Percentiles rank a stretch among this genome's conserved stretches.
phyloP scores from a whole-genome alignment of 148 eudicot species.

The Rhododendron ferrugineum region DNA sequence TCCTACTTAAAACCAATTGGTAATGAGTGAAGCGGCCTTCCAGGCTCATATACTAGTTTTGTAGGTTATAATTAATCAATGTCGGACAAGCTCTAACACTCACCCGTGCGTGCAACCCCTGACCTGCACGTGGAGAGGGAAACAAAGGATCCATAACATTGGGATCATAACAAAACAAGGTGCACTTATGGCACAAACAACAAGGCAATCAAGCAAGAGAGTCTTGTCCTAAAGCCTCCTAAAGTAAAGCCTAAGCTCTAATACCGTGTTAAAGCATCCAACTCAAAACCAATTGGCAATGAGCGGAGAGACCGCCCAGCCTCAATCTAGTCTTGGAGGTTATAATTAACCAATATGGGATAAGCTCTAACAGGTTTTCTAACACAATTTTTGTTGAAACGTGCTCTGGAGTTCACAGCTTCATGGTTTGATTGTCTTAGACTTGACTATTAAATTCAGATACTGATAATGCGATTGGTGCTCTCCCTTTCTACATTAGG shows the following conservation, averaged over 20 bases:
- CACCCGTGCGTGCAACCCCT: neutral
- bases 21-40: neutral
- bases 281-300: neutral
- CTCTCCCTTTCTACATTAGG: neutral
- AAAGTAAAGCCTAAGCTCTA: neutral
- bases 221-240: neutral
- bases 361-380: neutral
- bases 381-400: neutral
- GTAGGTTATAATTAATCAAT: neutral
- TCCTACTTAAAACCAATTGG: neutral
- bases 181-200: neutral
- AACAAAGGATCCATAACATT: neutral
- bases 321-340: neutral
- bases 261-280: neutral
- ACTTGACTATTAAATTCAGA: neutral
- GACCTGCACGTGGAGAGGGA: neutral
- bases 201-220: neutral
- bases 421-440: neutral
- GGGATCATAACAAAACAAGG: neutral
- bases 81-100: neutral
- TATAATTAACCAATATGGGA: neutral
- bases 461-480: neutral
- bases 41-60: neutral
- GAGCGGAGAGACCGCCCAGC: neutral
- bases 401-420: neutral